These are phyloP conservation scores for Fusarium heterosporum DNA, from an alignment of 2,329 filamentous ascomycete genomes.

Conservation along the genomic window DNA sequence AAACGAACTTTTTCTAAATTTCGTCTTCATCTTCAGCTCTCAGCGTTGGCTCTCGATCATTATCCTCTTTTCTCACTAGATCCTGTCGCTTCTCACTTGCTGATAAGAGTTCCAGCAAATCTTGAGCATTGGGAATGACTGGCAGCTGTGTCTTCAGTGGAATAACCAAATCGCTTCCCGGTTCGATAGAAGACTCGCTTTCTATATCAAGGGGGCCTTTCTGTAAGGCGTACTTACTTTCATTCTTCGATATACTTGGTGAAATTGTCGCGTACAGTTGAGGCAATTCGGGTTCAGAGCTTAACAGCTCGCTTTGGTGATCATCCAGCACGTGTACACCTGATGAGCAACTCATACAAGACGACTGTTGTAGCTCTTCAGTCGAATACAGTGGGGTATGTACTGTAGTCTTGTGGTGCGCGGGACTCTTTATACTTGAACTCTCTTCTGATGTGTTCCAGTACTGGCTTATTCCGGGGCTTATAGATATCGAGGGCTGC, in stretches of 20 bases:
- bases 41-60: neutral
- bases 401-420: neutral
- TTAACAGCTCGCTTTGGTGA: neutral
- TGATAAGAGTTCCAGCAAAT: conserved; percentile 40
- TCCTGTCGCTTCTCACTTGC: conserved; percentile 18
- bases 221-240: neutral
- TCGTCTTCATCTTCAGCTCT: conserved; percentile 46
- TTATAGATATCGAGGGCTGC: conserved; percentile 11
- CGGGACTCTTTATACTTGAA: neutral
- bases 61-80: neutral
- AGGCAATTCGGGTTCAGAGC: conserved; percentile 4
- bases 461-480: conserved; percentile 34
- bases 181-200: conserved; percentile 2
- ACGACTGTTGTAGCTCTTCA: neutral
- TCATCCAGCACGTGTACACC: neutral
- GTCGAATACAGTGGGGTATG: neutral
- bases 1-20: conserved; percentile 49
- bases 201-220: neutral
- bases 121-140: conserved; percentile 23
- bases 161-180: conserved; percentile 10
- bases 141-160: conserved; percentile 3
- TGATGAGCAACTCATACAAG: neutral
- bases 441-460: conserved; percentile 23
- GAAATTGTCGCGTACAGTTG: neutral
- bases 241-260: neutral